phyloP scores from a whole-genome alignment of 345 rosid genomes.

The Ceriops decandra region DNA sequence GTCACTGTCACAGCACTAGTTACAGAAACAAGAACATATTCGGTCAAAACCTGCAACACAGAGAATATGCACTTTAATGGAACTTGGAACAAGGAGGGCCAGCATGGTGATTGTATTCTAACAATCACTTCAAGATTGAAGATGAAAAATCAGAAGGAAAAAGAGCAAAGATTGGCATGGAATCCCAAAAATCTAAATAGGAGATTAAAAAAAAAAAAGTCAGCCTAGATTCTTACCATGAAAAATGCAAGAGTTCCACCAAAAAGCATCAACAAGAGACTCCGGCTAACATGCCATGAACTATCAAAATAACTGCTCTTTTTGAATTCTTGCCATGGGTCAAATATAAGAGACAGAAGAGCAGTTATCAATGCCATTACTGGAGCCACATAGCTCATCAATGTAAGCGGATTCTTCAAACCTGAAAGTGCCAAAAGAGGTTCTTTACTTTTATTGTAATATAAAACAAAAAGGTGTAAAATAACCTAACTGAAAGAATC shows the following conservation, averaged over 20 bases:
- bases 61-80: conserved; percentile 1
- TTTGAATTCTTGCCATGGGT: conserved; percentile 89
- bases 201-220: neutral
- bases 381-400: conserved; percentile 85
- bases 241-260: conserved; percentile 95
- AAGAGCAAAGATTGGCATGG: neutral
- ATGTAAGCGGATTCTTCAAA: conserved; percentile 79
- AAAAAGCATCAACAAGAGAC: conserved; percentile 88
- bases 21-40: conserved; percentile 86
- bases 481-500: no score
- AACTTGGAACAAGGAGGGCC: no score
- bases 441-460: no score
- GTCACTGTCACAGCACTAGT: conserved; percentile 99
- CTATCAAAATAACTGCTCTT: conserved; percentile 69
- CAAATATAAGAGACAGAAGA: conserved; percentile 76
- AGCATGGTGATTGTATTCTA: no score
- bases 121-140: neutral
- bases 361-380: conserved; percentile 84
- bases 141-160: neutral
- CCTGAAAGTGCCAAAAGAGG: conserved; percentile 40
- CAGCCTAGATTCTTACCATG: conserved; percentile 54
- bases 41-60: conserved; percentile 79
- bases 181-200: no score
- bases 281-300: conserved; percentile 68
- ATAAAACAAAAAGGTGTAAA: no score